A percentile compares a stretch with the other conserved stretches of the same genome.
Evolutionary conservation across 1,139 yeast genomes (phyloP).

Genomic region (Taphrina wiesneri): DNA sequence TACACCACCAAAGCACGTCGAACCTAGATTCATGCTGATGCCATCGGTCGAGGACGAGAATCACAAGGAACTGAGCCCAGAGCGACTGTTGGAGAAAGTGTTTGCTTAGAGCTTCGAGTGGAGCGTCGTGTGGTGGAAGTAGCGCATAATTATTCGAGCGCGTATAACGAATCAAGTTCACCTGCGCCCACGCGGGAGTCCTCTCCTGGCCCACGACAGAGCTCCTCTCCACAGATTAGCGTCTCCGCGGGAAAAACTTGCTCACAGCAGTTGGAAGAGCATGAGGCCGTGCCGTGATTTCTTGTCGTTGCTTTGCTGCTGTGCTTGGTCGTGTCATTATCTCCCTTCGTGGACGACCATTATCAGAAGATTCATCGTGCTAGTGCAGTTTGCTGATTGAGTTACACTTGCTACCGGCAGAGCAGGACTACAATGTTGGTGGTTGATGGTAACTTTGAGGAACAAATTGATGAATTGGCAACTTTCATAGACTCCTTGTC

Average conservation of each 20-base stretch:
- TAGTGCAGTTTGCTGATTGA: neutral
- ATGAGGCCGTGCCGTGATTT: constrained; percentile 1
- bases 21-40: neutral
- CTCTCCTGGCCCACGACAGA: neutral
- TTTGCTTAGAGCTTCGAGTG: neutral
- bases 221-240: constrained; percentile 4
- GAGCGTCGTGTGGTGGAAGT: neutral
- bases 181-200: neutral
- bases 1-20: neutral
- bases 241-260: constrained; percentile 9
- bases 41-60: neutral
- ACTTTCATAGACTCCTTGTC: constrained; percentile 47
- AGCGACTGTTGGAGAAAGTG: neutral
- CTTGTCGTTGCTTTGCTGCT: neutral
- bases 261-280: neutral
- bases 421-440: constrained; percentile 32
- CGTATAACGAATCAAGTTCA: too few relatives aligned
- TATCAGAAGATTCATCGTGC: too few relatives aligned
- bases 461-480: constrained; percentile 46
- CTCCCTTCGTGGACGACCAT: too few relatives aligned
- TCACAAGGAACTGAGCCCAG: neutral
- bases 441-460: constrained; percentile 47
- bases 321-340: neutral
- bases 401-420: neutral
- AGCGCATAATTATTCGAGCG: neutral